Percentiles rank a stretch among this genome's conserved stretches.
Conservation (phyloP, 2,329 filamentous ascomycete species). For the Aspergillus quadrilineatus region DNA sequence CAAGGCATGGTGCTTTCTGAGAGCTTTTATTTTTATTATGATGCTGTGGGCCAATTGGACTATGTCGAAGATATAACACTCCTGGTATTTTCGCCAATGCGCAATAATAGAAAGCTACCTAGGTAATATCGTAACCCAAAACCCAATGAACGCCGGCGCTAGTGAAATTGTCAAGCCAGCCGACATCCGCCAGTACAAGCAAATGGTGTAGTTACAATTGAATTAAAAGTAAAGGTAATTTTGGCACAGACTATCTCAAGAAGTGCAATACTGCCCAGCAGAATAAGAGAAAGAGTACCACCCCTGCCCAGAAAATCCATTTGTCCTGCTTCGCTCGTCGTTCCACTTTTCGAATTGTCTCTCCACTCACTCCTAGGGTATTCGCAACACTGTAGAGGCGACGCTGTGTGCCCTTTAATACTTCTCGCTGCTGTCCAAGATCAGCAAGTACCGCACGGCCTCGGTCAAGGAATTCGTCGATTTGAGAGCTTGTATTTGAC, state of each 20-base stretch:
- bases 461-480: constrained; percentile 91
- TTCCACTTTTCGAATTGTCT: constrained; percentile 97
- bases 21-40: neutral
- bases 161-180: constrained; percentile 23
- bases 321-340: constrained; percentile 89
- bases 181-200: constrained; percentile 6
- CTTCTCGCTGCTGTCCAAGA: constrained; percentile 83
- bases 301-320: constrained; percentile 92
- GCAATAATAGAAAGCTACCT: neutral
- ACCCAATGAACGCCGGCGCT: constrained; percentile 33
- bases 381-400: constrained; percentile 90
- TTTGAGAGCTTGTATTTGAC: constrained; percentile 71
- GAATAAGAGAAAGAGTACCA: constrained; percentile 82
- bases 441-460: constrained; percentile 89
- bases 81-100: constrained; percentile 7
- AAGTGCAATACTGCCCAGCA: constrained; percentile 90
- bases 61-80: neutral
- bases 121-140: constrained; percentile 5
- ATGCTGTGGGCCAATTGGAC: neutral
- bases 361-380: constrained; percentile 86
- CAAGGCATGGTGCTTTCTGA: neutral
- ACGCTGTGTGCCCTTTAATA: constrained; percentile 91
- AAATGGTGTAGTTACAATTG: constrained; percentile 4
- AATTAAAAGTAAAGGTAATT: constrained; percentile 2
- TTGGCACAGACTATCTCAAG: constrained; percentile 59